These are phyloP conservation scores for Boletus smithii DNA, from an alignment of 1,284 basidiomycete species.

Conservation along the genomic window DNA sequence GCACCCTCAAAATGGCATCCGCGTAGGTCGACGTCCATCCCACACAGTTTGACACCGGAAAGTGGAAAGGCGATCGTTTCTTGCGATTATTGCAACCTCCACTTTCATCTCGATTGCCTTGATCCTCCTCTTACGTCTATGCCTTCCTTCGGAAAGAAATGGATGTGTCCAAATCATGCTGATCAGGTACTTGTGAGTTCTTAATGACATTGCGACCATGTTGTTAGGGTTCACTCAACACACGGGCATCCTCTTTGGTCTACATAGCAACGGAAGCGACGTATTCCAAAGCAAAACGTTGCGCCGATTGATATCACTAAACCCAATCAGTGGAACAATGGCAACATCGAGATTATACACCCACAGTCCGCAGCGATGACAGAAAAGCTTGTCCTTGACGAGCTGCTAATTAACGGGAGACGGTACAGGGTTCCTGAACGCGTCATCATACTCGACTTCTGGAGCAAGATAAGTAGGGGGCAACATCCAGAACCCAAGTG, in stretches of 20 bases:
- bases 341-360: slow-evolving; percentile 86
- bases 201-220: slow-evolving; percentile 5
- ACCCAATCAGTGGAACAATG: slow-evolving; percentile 79
- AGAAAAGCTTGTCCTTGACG: slow-evolving; percentile 59
- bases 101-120: slow-evolving; percentile 97
- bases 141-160: slow-evolving; percentile 87
- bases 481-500: slow-evolving; percentile 43
- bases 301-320: slow-evolving; percentile 69
- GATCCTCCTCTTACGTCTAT: slow-evolving; percentile 85
- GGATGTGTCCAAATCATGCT: slow-evolving; percentile 98
- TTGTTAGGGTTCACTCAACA: slow-evolving; percentile 8
- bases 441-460: slow-evolving; percentile 91
- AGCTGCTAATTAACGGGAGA: slow-evolving; percentile 78
- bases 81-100: slow-evolving; percentile 92
- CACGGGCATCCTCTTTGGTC: slow-evolving; percentile 8
- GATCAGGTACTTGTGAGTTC: slow-evolving; percentile 70
- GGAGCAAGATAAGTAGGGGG: slow-evolving; percentile 72
- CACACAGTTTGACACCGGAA: slow-evolving; percentile 40
- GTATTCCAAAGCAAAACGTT: slow-evolving; percentile 69
- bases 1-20: slow-evolving; percentile 54
- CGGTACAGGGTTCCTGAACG: slow-evolving; percentile 93
- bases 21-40: slow-evolving; percentile 44
- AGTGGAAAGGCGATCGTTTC: slow-evolving; percentile 76
- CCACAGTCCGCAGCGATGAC: slow-evolving; percentile 47
- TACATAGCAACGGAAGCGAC: slow-evolving; percentile 65